Evolutionary conservation across 352 stramenopile species (phyloP).

Genomic region (Globisporangium abappressorium): DNA sequence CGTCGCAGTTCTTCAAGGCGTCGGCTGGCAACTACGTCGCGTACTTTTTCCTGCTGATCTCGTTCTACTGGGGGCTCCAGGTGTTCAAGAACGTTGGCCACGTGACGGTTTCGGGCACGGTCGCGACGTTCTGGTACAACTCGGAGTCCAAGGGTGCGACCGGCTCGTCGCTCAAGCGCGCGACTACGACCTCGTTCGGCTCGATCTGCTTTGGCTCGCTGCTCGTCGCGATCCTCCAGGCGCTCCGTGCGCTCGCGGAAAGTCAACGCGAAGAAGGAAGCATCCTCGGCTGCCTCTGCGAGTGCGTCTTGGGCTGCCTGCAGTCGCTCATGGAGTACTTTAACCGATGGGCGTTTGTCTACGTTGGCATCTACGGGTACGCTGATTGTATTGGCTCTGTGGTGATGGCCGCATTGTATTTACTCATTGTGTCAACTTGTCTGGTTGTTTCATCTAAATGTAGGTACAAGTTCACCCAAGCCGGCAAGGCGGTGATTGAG

Average conservation of each 20-base stretch:
- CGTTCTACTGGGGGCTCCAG: conserved; percentile 93
- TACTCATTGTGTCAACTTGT: not conserved
- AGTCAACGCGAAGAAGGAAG: conserved; percentile 69
- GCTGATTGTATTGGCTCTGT: not conserved
- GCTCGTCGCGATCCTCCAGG: conserved; percentile 92
- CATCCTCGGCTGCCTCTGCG: conserved; percentile 68
- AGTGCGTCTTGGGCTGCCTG: conserved; percentile 82
- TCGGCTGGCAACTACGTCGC: conserved; percentile 35
- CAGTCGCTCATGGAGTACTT: conserved; percentile 91
- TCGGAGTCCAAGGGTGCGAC: conserved; percentile 84
- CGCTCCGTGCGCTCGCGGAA: conserved; percentile 77
- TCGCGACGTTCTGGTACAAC: conserved; percentile 96
- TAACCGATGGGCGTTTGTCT: conserved; percentile 94
- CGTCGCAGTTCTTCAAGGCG: conserved; percentile 34
- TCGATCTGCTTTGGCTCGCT: conserved; percentile 96
- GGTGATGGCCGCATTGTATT: not conserved
- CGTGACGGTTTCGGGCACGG: conserved; percentile 89
- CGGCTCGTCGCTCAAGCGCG: conserved; percentile 75
- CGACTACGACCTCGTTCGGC: conserved; percentile 91
- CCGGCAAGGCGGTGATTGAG: conserved; percentile 90
- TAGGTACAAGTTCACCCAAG: conserved; percentile 92
- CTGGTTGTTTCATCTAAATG: not conserved
- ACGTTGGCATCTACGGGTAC: conserved; percentile 89
- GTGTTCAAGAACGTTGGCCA: conserved; percentile 94
- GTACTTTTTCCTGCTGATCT: conserved; percentile 89